These are phyloP conservation scores for Stereocaulon alpinum DNA, from an alignment of 495 filamentous ascomycete genomes.

Conservation along the genomic window DNA sequence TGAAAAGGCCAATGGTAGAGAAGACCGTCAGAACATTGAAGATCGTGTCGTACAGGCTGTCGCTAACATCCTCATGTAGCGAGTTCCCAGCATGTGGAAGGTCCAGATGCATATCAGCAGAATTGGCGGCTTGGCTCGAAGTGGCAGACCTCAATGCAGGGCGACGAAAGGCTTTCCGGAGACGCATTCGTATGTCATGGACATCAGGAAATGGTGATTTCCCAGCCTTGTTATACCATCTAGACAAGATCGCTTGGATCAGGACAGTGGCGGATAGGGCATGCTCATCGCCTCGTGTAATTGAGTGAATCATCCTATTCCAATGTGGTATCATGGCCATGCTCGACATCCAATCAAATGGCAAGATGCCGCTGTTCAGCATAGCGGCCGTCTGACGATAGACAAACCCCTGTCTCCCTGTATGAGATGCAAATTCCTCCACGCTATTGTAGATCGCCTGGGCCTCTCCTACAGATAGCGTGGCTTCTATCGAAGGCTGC, in stretches of 20 bases:
- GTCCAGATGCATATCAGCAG: background rate
- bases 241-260: constrained; percentile 31
- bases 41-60: background rate
- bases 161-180: background rate
- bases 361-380: constrained; percentile 30
- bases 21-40: constrained; percentile 7
- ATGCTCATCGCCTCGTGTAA: constrained; percentile 31
- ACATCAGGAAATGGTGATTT: background rate
- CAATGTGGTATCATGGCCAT: constrained; percentile 35
- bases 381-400: constrained; percentile 34
- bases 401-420: constrained; percentile 26
- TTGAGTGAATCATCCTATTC: constrained; percentile 34
- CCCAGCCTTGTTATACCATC: background rate
- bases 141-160: background rate
- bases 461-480: constrained; percentile 10
- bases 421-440: constrained; percentile 22
- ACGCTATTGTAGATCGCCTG: constrained; percentile 29
- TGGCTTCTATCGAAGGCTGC: background rate
- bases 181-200: constrained; percentile 13
- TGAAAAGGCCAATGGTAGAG: background rate
- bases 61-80: background rate
- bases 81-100: background rate
- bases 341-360: constrained; percentile 42
- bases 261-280: constrained; percentile 30
- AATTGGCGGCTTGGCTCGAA: background rate